Evolutionary conservation across 345 rosid genomes (phyloP).

Genomic region (Hibiscus trionum): DNA sequence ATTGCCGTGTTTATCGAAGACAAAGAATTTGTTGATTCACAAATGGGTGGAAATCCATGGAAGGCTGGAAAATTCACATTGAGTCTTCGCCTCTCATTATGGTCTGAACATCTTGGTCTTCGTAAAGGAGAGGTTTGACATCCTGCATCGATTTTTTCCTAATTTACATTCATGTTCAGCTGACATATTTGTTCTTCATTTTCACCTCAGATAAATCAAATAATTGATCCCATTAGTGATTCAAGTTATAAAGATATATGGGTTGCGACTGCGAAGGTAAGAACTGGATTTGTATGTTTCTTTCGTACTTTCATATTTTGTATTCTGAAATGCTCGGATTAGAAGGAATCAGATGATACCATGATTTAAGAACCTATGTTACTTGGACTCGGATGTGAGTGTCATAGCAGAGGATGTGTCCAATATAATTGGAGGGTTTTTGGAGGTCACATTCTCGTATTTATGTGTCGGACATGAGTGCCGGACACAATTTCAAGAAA

Average conservation of each 20-base stretch:
- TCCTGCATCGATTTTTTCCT: not conserved
- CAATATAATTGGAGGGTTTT: no score
- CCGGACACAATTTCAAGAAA: not conserved
- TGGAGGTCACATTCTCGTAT: no score
- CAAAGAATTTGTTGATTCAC: slow-evolving; percentile 72
- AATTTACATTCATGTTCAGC: not conserved
- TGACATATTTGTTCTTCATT: slow-evolving; percentile 11
- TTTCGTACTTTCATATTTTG: not conserved
- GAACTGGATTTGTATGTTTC: slow-evolving; percentile 9
- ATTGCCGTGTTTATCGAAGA: slow-evolving; percentile 91
- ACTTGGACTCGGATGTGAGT: not conserved
- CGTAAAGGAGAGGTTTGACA: slow-evolving; percentile 54
- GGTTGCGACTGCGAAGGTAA: slow-evolving; percentile 84
- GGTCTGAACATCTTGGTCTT: slow-evolving; percentile 98
- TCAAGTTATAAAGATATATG: slow-evolving; percentile 80
- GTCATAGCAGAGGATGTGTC: not conserved
- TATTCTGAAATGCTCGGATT: not conserved
- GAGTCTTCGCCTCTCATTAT: slow-evolving; percentile 84
- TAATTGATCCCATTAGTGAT: slow-evolving; percentile 73
- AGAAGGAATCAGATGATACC: not conserved
- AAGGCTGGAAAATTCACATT: slow-evolving; percentile 80
- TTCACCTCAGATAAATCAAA: slow-evolving; percentile 44
- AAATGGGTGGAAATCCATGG: slow-evolving; percentile 92
- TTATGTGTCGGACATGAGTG: not conserved
- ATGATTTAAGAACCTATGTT: not conserved